Evolutionary conservation across 1,284 basidiomycete species (phyloP), one percentile per base, ranked within the genome.

Genomic region (Trichosporon sp.): DNA sequence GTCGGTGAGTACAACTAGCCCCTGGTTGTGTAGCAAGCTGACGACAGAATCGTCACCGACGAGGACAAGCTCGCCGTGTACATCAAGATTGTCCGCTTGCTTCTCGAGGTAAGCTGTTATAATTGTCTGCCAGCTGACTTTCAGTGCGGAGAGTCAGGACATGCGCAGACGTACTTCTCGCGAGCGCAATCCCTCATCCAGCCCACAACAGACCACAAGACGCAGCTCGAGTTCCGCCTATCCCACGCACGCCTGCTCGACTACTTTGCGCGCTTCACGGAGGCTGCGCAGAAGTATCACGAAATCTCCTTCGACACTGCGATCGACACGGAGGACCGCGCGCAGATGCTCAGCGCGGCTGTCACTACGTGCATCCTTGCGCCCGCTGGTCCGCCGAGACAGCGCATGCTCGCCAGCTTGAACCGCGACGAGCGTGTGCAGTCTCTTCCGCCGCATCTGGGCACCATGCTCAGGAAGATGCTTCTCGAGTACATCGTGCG

Each of bases 311-410:
- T 89, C 81, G 87, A 91, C 11, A 85, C 87, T 3, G 88, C 91
- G 69, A 89, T 97, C 56, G 92, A 92, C 68, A 93, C 95, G 75
- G 91, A 90, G 34, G 94, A 97, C 72, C 86, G 95, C 59, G 83
- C 86, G 59, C 87, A 89, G 56, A 91, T 93, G 83, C 85, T 96
- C 89, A 85, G 88, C 58, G 90, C 92, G 36, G 93, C 96, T 9
- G 92, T 98, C 19, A 95, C 92, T 0, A 95, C 94, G 72, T 92
- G 92, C 6, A 92, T 99, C 63, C 86, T 99, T n/a, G 94, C 95
- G 1, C 95, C 95, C 1, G 94, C 96, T 23, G 96, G 96, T 0
- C 95, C 95, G 3, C 92, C 93, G 76, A 89, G 96, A 40, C 93
- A 93, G 19, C 88, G 95, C 36, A 85, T 97, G 7, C 86, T 99